Evolutionary conservation across 1,139 yeast species (phyloP).

Genomic region (Pichia kudriavzevii): DNA sequence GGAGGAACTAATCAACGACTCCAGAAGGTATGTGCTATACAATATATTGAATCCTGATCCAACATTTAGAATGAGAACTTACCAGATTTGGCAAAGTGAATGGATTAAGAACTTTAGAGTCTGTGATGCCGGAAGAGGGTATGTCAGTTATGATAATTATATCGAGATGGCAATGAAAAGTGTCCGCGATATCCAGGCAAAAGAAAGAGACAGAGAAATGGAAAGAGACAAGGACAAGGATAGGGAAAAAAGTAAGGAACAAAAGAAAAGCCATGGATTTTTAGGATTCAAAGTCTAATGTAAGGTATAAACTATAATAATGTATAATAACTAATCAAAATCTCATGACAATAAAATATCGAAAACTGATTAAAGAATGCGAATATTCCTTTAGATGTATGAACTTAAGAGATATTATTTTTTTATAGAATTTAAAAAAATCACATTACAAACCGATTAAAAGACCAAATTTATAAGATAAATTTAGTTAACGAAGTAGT

Average conservation of each 20-base stretch:
- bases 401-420: slow-evolving; percentile 4
- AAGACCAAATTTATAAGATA: no score
- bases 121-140: slow-evolving; percentile 31
- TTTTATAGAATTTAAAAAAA: slow-evolving; percentile 3
- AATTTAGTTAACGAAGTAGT: slow-evolving; percentile 51
- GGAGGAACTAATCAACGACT: slow-evolving; percentile 24
- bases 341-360: no score
- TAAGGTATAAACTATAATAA: background rate
- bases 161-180: slow-evolving; percentile 29
- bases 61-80: slow-evolving; percentile 33
- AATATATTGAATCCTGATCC: slow-evolving; percentile 54
- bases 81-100: slow-evolving; percentile 31
- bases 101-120: slow-evolving; percentile 29
- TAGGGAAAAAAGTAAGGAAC: slow-evolving; percentile 5
- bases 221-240: slow-evolving; percentile 2
- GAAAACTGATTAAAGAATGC: background rate
- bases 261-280: slow-evolving; percentile 13
- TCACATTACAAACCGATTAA: slow-evolving; percentile 7
- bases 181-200: slow-evolving; percentile 17
- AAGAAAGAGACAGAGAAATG: slow-evolving; percentile 6
- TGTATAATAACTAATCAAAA: no score
- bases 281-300: slow-evolving; percentile 7
- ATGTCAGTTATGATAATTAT: slow-evolving; percentile 23
- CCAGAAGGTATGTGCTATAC: slow-evolving; percentile 48
- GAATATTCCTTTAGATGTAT: background rate